Evolutionary conservation across 169 alveolate species (phyloP), one percentile per base, ranked within the genome.

Genomic region (Neospora caninum): DNA sequence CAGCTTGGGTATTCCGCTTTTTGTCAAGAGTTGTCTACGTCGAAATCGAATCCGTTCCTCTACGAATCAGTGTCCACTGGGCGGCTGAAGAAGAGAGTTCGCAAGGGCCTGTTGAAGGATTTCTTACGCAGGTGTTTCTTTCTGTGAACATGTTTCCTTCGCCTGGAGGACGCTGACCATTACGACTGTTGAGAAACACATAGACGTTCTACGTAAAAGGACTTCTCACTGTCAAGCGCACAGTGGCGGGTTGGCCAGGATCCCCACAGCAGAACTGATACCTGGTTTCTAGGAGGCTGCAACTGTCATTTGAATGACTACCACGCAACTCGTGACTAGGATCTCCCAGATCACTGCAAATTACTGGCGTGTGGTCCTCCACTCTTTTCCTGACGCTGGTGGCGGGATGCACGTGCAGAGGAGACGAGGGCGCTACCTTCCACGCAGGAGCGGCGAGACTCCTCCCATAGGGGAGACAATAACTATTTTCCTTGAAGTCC

Each of bases 201-300:
- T 49, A 49, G 27, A 49, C 9, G 58, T 34, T 78, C 34, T 39
- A 78, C 16, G 43, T 38, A 34, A 78, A 39, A 20, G 41, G 87
- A 34, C 87, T 78, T 31, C 53, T 20, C 87, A 78, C 87, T 20
- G 87, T 78, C 87, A 78, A 78, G 45, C 31, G 87, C 87, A 78
- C 41, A 34, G 53, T 78, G 45, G 87, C 45, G 9, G 87, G 87
- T 78, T 78, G 42, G 34, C 34, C 87, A 78, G 53, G 87, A 45
- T 78, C 41, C 87, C 87, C 87, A 34, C 41, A 78, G 49, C 45
- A 34, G 87, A 39, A 78, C 43, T 78, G 87, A 34, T 78, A 78
- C 87, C 53, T 39, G 27, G 87, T 34, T 78, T 78, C 87, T 9
- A 64, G 31, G 25, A 64, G 78, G 36, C 78, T 10, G 78, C 78